Evolutionary conservation across 1,139 yeast species (phyloP), one percentile per base, ranked within the genome.

Genomic region (Hyphopichia buzzinii): DNA sequence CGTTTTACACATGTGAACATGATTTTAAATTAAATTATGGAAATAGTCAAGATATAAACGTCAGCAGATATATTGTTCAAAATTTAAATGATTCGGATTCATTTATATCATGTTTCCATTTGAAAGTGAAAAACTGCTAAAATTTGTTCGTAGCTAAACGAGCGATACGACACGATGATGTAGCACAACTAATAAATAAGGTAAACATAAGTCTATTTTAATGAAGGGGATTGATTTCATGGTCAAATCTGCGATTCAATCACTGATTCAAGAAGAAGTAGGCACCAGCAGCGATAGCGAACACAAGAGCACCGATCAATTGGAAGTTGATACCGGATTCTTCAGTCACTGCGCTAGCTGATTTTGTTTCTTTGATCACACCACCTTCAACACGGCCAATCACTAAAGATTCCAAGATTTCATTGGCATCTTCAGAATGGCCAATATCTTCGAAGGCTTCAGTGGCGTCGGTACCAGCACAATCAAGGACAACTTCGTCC

Each of bases 361-460:
- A 41, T 23, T 54, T 52, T 37, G 54, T 49, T 39, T 63, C 62
- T 43, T 57, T 59, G 29, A 57, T 48, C 29, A 62, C 68, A 36
- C 71, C 75, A 30, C 77, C 77, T 50, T 71, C 71, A 36, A 71
- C 63, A 38, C 54, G 64, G 35, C 98, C 98, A 43, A 90, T 73
- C 50, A 76, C 72, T 54, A 89, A 68, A 31, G 76, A 78, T 33
- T 67, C 72, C 54, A 94, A 72, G 46, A 84, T 74, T 50, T 84
- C 94, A 49, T 81, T 80, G 26, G 98, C 97, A 51, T 90, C 97
- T 48, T 90, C 97, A 28, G 97, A 89, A 66, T 92, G 99, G 29
- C 98, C 98, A 55, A 92, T 90, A 59, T 92, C 98, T 44, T 87
- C 89, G 57, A 92, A 92, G 26, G 95, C 90, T 49, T 82, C 92